Evolutionary conservation across 139 green algal species (phyloP).

Genomic region (Micractinium conductrix): DNA sequence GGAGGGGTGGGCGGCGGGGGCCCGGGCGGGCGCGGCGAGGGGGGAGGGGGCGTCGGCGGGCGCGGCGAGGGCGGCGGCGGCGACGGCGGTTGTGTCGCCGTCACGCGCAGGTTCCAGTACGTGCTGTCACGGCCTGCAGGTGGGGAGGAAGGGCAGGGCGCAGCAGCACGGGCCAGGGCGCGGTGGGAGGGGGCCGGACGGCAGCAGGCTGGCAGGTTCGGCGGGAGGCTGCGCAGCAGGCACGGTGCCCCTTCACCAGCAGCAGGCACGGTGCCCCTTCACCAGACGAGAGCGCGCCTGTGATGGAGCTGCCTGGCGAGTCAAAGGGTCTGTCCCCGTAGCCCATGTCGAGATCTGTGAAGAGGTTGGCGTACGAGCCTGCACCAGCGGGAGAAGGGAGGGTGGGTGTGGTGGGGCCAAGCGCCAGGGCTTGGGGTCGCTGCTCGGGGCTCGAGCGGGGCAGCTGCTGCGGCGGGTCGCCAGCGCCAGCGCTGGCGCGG

Average conservation of each 20-base stretch:
- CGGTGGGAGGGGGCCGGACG: no score
- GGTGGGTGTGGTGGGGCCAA: no score
- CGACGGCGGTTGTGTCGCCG: not conserved
- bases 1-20: not conserved
- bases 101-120: conserved; percentile 18
- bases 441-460: no score
- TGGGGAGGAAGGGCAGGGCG: not conserved
- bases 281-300: no score
- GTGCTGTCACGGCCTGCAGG: not conserved
- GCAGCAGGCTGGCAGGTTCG: not conserved
- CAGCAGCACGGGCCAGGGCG: not conserved
- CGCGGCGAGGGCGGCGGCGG: not conserved
- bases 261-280: no score
- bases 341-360: not conserved
- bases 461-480: no score
- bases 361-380: conserved; percentile 10
- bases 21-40: not conserved
- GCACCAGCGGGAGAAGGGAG: not conserved
- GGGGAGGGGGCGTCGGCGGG: not conserved
- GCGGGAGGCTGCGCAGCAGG: no score
- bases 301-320: not conserved
- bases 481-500: no score
- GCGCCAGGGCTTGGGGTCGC: no score
- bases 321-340: not conserved
- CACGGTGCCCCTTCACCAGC: no score